A percentile compares a stretch with the other conserved stretches of the same genome.
Evolutionary conservation across 306 rosid species (phyloP).

Genomic region (Trichosanthes truncata): DNA sequence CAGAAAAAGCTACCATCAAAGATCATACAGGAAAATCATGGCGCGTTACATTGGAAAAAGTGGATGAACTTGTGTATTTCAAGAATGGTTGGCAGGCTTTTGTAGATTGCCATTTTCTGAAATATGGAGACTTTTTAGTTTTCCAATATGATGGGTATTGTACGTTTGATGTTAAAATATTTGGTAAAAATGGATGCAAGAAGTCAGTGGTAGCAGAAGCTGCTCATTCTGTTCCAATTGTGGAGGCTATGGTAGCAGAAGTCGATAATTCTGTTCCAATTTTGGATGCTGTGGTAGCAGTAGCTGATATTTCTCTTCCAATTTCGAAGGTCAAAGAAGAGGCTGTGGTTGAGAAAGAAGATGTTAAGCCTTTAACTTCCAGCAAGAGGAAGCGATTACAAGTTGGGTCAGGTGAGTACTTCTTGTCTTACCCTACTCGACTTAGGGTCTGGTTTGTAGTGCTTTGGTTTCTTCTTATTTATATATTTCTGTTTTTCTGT

Average conservation of each 20-base stretch:
- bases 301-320: not conserved
- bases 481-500: not conserved
- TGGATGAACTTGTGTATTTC: constrained; percentile 4
- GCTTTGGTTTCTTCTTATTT: not conserved
- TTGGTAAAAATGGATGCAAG: constrained; percentile 5
- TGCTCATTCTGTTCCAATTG: not conserved
- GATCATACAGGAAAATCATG: constrained; percentile 16
- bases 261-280: not conserved
- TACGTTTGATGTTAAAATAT: constrained; percentile 14
- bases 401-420: constrained; percentile 1
- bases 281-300: not conserved
- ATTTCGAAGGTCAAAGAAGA: not conserved
- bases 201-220: not conserved
- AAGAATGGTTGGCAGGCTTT: constrained; percentile 17
- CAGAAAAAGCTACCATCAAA: constrained; percentile 6
- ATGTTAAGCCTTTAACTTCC: not conserved
- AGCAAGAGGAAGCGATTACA: not conserved
- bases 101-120: constrained; percentile 11
- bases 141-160: constrained; percentile 16
- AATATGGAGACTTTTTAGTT: constrained; percentile 12
- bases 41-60: constrained; percentile 14
- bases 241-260: not conserved
- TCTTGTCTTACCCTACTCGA: not conserved
- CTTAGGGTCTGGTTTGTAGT: not conserved
- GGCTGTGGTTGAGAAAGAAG: not conserved